Conservation (phyloP, 495 filamentous ascomycete genomes). For the Terfezia boudieri region DNA sequence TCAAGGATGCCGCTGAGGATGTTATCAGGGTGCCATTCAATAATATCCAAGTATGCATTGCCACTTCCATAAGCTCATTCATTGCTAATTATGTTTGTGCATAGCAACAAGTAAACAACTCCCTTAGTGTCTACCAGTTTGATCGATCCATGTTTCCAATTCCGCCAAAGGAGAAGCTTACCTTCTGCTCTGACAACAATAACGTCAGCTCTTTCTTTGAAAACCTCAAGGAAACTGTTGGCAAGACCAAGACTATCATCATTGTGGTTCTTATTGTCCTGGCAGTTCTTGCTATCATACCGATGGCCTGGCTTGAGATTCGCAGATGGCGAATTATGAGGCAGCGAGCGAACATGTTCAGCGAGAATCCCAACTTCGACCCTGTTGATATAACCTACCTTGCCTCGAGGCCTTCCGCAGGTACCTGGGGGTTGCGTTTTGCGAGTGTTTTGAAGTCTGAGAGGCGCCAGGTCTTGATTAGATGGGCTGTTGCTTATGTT, state of each 20-base stretch:
- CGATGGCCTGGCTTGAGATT: slow-evolving; percentile 61
- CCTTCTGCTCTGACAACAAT: slow-evolving; percentile 71
- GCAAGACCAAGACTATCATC: slow-evolving; percentile 46
- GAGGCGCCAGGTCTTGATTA: slow-evolving; percentile 43
- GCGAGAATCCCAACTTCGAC: slow-evolving; percentile 33
- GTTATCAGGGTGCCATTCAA: slow-evolving; percentile 61
- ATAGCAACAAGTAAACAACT: slow-evolving; percentile 43
- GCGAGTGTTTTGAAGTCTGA: slow-evolving; percentile 44
- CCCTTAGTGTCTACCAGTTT: slow-evolving; percentile 48
- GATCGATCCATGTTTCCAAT: slow-evolving; percentile 55
- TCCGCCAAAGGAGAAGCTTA: slow-evolving; percentile 54
- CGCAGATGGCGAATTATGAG: slow-evolving; percentile 53
- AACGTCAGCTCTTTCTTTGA: slow-evolving; percentile 76
- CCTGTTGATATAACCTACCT: slow-evolving; percentile 81
- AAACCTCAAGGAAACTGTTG: slow-evolving; percentile 34
- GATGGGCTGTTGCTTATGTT: slow-evolving; percentile 73
- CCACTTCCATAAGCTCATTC: neutral
- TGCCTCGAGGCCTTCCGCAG: slow-evolving; percentile 52
- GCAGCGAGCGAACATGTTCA: slow-evolving; percentile 42
- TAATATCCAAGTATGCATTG: slow-evolving; percentile 20
- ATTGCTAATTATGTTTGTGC: slow-evolving; percentile 6
- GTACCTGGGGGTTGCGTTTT: slow-evolving; percentile 45
- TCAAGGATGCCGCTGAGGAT: slow-evolving; percentile 51
- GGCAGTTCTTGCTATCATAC: slow-evolving; percentile 48
- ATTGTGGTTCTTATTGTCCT: slow-evolving; percentile 44